Conservation (phyloP, 2,329 filamentous ascomycete species). For the Sphaerulina vaccinii region DNA sequence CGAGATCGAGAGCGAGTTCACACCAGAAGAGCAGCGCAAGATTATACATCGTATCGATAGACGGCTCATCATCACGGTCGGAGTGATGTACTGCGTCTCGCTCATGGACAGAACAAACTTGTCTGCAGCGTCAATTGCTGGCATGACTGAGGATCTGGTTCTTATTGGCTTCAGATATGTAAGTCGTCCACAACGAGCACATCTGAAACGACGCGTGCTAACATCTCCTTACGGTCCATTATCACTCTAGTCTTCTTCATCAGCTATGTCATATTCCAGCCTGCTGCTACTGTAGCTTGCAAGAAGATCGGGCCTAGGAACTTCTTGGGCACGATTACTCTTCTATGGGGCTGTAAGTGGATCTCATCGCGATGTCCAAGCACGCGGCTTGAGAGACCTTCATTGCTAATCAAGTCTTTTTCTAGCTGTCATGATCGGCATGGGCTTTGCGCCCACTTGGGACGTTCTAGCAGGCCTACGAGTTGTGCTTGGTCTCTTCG, state of each 20-base stretch:
- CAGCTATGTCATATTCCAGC: slow-evolving; percentile 68
- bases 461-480: slow-evolving; percentile 53
- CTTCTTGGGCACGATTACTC: slow-evolving; percentile 34
- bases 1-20: slow-evolving; percentile 21
- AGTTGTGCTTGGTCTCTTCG: slow-evolving; percentile 60
- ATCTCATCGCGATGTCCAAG: background rate
- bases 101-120: slow-evolving; percentile 68
- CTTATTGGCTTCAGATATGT: background rate
- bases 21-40: slow-evolving; percentile 26
- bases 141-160: slow-evolving; percentile 44
- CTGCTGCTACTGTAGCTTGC: slow-evolving; percentile 65
- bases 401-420: background rate
- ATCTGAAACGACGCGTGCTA: slow-evolving; percentile 15
- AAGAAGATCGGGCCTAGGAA: slow-evolving; percentile 57
- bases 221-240: slow-evolving; percentile 50
- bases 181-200: background rate
- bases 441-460: slow-evolving; percentile 60
- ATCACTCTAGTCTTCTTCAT: slow-evolving; percentile 71
- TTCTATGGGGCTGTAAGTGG: slow-evolving; percentile 54
- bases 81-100: slow-evolving; percentile 31
- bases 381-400: background rate
- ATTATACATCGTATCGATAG: slow-evolving; percentile 69
- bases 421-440: slow-evolving; percentile 54
- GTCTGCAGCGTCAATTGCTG: slow-evolving; percentile 70
- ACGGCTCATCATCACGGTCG: slow-evolving; percentile 45